Conservation (phyloP, 768 basidiomycete genomes). For the Paxillus involutus region DNA sequence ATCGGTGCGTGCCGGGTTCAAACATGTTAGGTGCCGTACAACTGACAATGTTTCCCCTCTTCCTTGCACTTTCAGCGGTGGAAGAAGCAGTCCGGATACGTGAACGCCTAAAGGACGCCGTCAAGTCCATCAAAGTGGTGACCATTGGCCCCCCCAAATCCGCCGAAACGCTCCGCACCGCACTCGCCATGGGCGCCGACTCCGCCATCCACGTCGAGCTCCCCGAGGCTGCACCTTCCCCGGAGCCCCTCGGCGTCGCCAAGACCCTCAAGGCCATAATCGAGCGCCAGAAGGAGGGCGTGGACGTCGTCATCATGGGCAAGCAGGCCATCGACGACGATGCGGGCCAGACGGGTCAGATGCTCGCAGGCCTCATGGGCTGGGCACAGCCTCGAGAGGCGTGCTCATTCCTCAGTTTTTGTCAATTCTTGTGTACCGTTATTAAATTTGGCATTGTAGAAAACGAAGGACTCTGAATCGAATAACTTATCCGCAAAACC, state of each 20-base stretch:
- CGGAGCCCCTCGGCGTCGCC: slow-evolving; percentile 91
- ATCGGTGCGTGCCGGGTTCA: slow-evolving; percentile 60
- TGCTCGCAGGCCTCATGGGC: slow-evolving; percentile 89
- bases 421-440: no score
- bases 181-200: slow-evolving; percentile 98
- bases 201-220: slow-evolving; percentile 87
- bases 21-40: no score
- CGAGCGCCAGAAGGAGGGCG: slow-evolving; percentile 52
- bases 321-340: slow-evolving; percentile 99
- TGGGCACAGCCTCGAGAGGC: slow-evolving; percentile 97
- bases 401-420: slow-evolving; percentile 37
- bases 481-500: no score
- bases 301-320: slow-evolving; percentile 92
- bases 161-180: slow-evolving; percentile 88
- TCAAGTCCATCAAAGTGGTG: slow-evolving; percentile 87
- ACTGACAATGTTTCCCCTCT: background rate
- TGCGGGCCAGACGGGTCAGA: slow-evolving; percentile 92
- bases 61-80: slow-evolving; percentile 57
- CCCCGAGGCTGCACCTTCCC: slow-evolving; percentile 66
- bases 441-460: no score
- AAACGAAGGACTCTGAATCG: no score
- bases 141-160: slow-evolving; percentile 95
- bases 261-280: slow-evolving; percentile 81
- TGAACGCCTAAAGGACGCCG: slow-evolving; percentile 70
- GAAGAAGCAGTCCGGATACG: slow-evolving; percentile 97